Conservation (phyloP, 108 stramenopile species). For the Discostella pseudostelligera region DNA sequence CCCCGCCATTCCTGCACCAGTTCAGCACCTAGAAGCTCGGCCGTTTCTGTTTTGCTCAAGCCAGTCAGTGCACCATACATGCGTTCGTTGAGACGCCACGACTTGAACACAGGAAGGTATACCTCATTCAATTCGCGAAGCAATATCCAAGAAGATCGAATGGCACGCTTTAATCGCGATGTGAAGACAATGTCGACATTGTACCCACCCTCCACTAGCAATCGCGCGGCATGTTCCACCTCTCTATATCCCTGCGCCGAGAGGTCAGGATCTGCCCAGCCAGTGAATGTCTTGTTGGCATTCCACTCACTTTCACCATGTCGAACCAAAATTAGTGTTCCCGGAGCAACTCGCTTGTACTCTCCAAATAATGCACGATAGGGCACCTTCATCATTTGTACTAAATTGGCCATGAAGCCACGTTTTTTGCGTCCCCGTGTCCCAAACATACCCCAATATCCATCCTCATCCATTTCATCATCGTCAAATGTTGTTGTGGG, state of each 20-base stretch:
- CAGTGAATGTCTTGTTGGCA: constrained; percentile 83
- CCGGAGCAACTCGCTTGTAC: constrained; percentile 49
- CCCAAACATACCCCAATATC: constrained; percentile 32
- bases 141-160: constrained; percentile 86
- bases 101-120: constrained; percentile 88
- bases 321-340: constrained; percentile 83
- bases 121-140: constrained; percentile 85
- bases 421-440: constrained; percentile 24
- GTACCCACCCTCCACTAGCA: constrained; percentile 84
- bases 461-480: constrained; percentile 48
- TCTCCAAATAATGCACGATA: constrained; percentile 6
- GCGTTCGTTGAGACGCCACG: constrained; percentile 94
- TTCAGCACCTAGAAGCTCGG: constrained; percentile 75
- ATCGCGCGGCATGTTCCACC: constrained; percentile 49
- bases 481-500: constrained; percentile 21
- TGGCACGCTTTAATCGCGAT: constrained; percentile 87
- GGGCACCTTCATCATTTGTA: constrained; percentile 2
- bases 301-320: constrained; percentile 81
- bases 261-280: constrained; percentile 81
- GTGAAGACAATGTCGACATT: constrained; percentile 92
- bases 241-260: constrained; percentile 57
- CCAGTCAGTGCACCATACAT: constrained; percentile 94
- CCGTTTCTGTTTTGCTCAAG: constrained; percentile 81
- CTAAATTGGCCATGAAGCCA: constrained; percentile 3
- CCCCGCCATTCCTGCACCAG: constrained; percentile 85